phyloP scores from a whole-genome alignment of 306 rosid species.

The Astragalus membranaceus region DNA sequence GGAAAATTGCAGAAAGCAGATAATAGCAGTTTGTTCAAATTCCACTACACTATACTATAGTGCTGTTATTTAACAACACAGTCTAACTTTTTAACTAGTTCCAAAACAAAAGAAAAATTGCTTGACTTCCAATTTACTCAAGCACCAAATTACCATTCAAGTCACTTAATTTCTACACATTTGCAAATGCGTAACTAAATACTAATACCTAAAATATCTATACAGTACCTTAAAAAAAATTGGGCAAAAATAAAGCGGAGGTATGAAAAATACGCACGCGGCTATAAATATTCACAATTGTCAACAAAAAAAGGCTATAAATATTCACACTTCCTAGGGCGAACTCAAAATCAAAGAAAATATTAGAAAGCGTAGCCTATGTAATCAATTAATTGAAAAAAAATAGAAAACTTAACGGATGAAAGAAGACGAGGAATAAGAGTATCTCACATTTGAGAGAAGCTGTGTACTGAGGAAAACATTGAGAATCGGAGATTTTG shows the following conservation, averaged over 20 bases:
- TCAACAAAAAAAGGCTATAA: no score
- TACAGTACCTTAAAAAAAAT: background rate
- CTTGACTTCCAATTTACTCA: background rate
- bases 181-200: background rate
- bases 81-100: background rate
- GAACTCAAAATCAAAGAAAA: background rate
- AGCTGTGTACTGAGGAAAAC: slow-evolving; percentile 82
- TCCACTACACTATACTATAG: background rate
- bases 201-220: background rate
- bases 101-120: background rate
- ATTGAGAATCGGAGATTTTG: slow-evolving; percentile 72
- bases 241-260: background rate
- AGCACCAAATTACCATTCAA: slow-evolving; percentile 4
- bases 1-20: no score
- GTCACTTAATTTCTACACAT: background rate
- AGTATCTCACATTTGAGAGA: slow-evolving; percentile 64
- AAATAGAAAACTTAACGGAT: background rate
- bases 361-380: background rate
- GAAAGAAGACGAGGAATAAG: background rate
- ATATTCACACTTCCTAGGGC: background rate
- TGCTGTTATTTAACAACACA: no score
- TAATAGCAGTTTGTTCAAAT: background rate
- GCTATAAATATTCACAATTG: background rate
- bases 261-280: background rate
- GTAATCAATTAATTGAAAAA: background rate